Base-by-base conservation (phyloP, 768 basidiomycete genomes). In the Leccinum imitatum region DNA sequence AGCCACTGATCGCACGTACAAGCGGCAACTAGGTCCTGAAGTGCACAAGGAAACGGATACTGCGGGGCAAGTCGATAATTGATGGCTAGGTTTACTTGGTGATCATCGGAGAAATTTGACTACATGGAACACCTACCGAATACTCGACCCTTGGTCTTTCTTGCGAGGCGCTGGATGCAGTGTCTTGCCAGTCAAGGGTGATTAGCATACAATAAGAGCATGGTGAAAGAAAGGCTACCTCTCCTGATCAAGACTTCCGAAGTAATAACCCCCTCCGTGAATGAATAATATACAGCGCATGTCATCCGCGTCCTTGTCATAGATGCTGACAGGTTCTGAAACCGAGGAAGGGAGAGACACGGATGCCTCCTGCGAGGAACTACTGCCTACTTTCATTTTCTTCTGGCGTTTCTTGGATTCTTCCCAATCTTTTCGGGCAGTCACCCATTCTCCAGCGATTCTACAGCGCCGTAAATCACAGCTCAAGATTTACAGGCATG, bases 61-160 rank as follows among this genome's bases (percentile, higher is more conserved):
- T 98, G 96, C 0, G 96, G 96, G 14, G 95, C 90, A n/a, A 95
- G 83, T 41, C 90, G 83, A 67, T 92, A 92, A 63, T 90, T 89
- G 56, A 92, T 80, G 59, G 89, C 89, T 90, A 60, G 11, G 33
- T 54, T 64, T 67, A 64, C 56, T 74, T 30, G 46, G 56, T 39
- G n/a, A 53, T 63, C 21, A 59, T 44, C 9, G 51, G 14, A 31
- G 39, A 14, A 31, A 46, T 53, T 3, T 19, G 9, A 19, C 7
- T 4, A 3, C n/a, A 53, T 39, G 17, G 30, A 60, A 23, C 21
- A 68, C 80, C 46, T 67, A 86, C 87, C 85, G 67, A 96, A 92
- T 13, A 93, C 90, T 52, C 96, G 84, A 1, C 95, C 95, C 60
- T 87, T 92, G 71, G 93, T 93, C 75, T 98, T 98, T 46, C 95